phyloP scores from a whole-genome alignment of 768 basidiomycete species.

The Cytidiella melzeri region DNA sequence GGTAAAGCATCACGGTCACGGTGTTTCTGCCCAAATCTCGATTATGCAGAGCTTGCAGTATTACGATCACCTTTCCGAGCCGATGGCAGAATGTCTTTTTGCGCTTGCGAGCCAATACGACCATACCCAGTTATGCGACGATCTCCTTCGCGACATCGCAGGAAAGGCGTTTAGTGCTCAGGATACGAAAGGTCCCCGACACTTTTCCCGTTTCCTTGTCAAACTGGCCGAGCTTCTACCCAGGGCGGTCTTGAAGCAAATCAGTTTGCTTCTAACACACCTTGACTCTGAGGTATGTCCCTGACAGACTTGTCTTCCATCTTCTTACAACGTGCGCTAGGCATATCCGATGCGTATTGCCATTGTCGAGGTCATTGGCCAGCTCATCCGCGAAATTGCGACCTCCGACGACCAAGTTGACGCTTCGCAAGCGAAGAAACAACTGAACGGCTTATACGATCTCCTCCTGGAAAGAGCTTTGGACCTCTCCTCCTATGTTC shows the following conservation, averaged over 20 bases:
- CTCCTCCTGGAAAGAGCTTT: constrained; percentile 82
- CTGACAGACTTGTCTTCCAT: no score
- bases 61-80: constrained; percentile 90
- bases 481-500: constrained; percentile 86
- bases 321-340: no score
- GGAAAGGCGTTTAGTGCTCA: constrained; percentile 69
- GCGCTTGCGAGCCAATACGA: constrained; percentile 82
- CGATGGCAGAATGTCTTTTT: constrained; percentile 86
- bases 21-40: constrained; percentile 76
- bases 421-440: constrained; percentile 50
- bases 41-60: constrained; percentile 92
- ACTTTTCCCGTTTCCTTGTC: constrained; percentile 80
- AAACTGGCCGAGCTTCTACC: constrained; percentile 77
- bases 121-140: constrained; percentile 83
- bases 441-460: constrained; percentile 76
- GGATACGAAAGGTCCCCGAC: constrained; percentile 83
- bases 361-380: constrained; percentile 84
- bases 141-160: constrained; percentile 84
- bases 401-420: constrained; percentile 40
- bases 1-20: constrained; percentile 86
- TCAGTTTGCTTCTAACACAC: constrained; percentile 76
- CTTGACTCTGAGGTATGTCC: constrained; percentile 81
- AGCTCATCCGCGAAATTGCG: constrained; percentile 78
- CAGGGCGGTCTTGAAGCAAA: constrained; percentile 80
- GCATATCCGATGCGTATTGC: constrained; percentile 96